Evolutionary conservation across 2,329 filamentous ascomycete species (phyloP), one percentile per base, ranked within the genome.

Genomic region (Stagonosporopsis chrysanthemi): DNA sequence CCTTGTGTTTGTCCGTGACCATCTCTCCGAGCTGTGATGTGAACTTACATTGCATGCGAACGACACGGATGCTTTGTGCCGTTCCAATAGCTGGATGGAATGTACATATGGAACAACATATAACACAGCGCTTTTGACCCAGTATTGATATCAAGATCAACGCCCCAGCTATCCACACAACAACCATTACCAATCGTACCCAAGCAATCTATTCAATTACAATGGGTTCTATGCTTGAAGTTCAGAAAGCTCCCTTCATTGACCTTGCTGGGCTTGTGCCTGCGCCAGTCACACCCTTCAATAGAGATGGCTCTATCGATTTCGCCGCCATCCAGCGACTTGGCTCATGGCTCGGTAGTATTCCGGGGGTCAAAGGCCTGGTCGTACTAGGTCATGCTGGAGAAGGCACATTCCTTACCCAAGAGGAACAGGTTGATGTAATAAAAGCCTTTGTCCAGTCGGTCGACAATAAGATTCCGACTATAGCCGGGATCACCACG

Each of bases 361-460:
- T 83, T 43, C 63, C 75, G 6, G 82, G 81, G 19, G 80, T 84
- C 60, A 84, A 82, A 58, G 81, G 82, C 28, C 77, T 84, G 3
- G 82, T 84, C 0, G 82, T 84, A 9, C 77, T 84, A 14, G 82
- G 82, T n/a, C 82, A 84, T 56, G 82, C 82, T 26, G 82, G 82
- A 31, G 82, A 84, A 62, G 82, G 82, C 28, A 84, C 81, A 0
- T 84, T 84, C 72, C 77, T 84, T 39, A 83, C 82, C 3, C 71
- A 76, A 33, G 75, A 82, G 24, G 81, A 83, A 63, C 81, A 83
- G 67, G 67, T 78, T 33, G 73, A 74, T 14, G 81, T 83, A 35
- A 83, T 84, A 74, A 79, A 78, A 54, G 81, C 81, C 2, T 84
- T 83, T 50, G 81, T 83, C 65, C 80, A 81, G 64, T 83, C 81